These are phyloP conservation scores for Coprinopsis marcescibilis DNA, from an alignment of 768 basidiomycete species.

Conservation along the genomic window DNA sequence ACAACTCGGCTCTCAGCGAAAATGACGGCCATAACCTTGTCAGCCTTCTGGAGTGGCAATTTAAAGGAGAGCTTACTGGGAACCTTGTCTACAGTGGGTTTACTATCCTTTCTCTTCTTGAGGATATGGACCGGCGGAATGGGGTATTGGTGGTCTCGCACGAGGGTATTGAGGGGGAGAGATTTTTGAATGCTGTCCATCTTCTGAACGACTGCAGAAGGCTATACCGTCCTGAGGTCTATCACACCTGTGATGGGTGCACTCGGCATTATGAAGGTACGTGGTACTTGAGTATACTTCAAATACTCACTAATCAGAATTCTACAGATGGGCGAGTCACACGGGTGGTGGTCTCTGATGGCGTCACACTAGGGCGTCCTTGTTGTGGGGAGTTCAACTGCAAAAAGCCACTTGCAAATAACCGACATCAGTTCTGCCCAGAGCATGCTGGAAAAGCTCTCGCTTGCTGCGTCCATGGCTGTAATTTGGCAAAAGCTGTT, in stretches of 20 bases:
- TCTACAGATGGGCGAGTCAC: not conserved
- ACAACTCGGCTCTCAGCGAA: conserved; percentile 8
- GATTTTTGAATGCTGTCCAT: conserved; percentile 8
- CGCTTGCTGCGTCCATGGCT: conserved; percentile 7
- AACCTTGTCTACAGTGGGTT: conserved; percentile 13
- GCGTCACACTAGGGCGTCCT: conserved; percentile 12
- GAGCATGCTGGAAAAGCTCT: not conserved
- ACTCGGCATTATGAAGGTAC: not conserved
- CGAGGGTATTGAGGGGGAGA: not conserved
- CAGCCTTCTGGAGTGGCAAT: conserved; percentile 7
- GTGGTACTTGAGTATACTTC: not conserved
- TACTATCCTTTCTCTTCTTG: conserved; percentile 11
- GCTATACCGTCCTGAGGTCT: conserved; percentile 8
- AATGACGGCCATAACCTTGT: not conserved
- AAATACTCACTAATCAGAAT: not conserved
- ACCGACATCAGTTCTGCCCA: conserved; percentile 10
- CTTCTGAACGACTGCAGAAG: conserved; percentile 6
- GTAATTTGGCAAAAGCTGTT: not conserved
- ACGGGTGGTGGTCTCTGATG: conserved; percentile 15
- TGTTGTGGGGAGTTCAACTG: conserved; percentile 13
- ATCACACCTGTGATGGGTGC: conserved; percentile 13
- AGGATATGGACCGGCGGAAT: conserved; percentile 4
- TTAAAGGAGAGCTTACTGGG: conserved; percentile 1
- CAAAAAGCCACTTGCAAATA: conserved; percentile 8
- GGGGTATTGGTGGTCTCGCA: conserved; percentile 9